Evolutionary conservation across 2,329 filamentous ascomycete genomes (phyloP).

Genomic region (Fusarium nodosum): DNA sequence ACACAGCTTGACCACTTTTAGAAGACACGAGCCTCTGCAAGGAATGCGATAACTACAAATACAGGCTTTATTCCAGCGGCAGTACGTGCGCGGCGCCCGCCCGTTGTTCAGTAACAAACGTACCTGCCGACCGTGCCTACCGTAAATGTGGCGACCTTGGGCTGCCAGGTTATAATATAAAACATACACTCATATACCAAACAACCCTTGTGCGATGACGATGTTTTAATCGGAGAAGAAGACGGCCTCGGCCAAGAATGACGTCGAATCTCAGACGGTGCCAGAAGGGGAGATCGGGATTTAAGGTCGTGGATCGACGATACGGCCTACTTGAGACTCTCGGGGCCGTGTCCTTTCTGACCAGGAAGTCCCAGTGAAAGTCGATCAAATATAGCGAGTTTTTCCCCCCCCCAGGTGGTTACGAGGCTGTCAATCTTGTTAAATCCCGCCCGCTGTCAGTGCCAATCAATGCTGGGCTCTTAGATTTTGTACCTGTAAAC

Average conservation of each 20-base stretch:
- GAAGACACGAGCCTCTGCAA: neutral
- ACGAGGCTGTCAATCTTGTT: constrained; percentile 1
- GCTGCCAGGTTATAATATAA: constrained; percentile 27
- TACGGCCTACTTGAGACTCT: constrained; percentile 15
- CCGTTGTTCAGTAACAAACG: neutral
- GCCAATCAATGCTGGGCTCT: neutral
- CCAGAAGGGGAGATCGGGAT: constrained; percentile 43
- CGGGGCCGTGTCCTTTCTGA: constrained; percentile 21
- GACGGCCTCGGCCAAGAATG: constrained; percentile 40
- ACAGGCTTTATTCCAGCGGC: constrained; percentile 39
- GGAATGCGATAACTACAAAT: constrained; percentile 13
- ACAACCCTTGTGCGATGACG: constrained; percentile 34
- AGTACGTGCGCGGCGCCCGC: constrained; percentile 18
- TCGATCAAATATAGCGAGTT: constrained; percentile 15
- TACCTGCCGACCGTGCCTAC: neutral
- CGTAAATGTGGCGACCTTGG: constrained; percentile 7
- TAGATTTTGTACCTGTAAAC: neutral
- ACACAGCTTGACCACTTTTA: constrained; percentile 3
- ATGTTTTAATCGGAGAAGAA: constrained; percentile 38
- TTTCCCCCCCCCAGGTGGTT: constrained; percentile 4
- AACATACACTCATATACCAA: constrained; percentile 4
- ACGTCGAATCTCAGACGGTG: constrained; percentile 45
- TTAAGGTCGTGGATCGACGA: constrained; percentile 49
- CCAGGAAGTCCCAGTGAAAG: constrained; percentile 18
- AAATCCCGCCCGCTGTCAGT: constrained; percentile 19